Evolutionary conservation across 768 basidiomycete species (phyloP).

Genomic region (Chlorophyllum brunneum): DNA sequence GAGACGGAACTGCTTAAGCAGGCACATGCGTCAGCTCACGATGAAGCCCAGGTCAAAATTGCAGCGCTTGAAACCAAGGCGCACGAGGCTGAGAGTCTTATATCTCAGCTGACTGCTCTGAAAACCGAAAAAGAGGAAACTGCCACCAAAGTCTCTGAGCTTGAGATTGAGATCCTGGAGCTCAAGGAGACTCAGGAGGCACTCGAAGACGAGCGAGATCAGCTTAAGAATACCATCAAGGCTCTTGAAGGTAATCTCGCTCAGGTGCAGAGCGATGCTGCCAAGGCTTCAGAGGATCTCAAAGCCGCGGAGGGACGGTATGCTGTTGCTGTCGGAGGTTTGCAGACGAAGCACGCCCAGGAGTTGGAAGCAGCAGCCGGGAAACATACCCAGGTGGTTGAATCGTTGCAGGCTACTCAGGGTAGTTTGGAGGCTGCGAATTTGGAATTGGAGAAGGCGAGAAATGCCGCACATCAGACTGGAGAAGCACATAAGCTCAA

Average conservation of each 20-base stretch:
- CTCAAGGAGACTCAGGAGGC: constrained; percentile 66
- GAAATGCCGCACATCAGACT: constrained; percentile 38
- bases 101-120: constrained; percentile 46
- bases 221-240: constrained; percentile 42
- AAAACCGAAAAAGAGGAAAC: constrained; percentile 68
- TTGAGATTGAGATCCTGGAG: constrained; percentile 80
- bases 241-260: constrained; percentile 51
- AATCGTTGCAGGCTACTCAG: constrained; percentile 43
- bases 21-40: constrained; percentile 45
- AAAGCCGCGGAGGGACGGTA: constrained; percentile 47
- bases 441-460: constrained; percentile 45
- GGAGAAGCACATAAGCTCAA: constrained; percentile 43
- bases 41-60: constrained; percentile 43
- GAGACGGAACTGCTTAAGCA: constrained; percentile 50
- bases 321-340: constrained; percentile 34
- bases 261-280: constrained; percentile 26
- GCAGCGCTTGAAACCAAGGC: constrained; percentile 44
- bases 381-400: constrained; percentile 39
- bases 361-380: constrained; percentile 42
- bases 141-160: constrained; percentile 68
- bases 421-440: constrained; percentile 41
- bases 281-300: constrained; percentile 40
- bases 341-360: constrained; percentile 39
- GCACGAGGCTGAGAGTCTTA: constrained; percentile 38
- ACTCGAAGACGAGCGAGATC: constrained; percentile 54